Conservation (phyloP, 495 filamentous ascomycete genomes). For the Penicillium coffeae region DNA sequence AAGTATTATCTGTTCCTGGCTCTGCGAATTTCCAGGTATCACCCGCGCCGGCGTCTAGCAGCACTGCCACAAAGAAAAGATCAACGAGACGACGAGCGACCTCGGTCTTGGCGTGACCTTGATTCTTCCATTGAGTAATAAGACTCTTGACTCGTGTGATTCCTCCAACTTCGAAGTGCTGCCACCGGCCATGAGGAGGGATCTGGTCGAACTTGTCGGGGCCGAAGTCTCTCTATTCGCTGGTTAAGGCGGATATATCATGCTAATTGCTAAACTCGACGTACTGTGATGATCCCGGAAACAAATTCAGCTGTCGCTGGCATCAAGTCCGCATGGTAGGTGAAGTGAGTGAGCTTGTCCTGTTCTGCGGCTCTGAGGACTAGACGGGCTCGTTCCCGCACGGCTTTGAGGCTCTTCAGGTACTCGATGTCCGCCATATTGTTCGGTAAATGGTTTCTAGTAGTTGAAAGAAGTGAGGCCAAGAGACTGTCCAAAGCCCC, state of each 20-base stretch:
- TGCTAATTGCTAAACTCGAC: background rate
- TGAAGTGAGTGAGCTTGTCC: slow-evolving; percentile 30
- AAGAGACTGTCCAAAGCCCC: no score
- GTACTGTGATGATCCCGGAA: slow-evolving; percentile 29
- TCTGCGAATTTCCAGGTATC: slow-evolving; percentile 63
- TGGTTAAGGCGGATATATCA: background rate
- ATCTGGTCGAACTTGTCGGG: slow-evolving; percentile 66
- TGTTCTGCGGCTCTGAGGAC: slow-evolving; percentile 31
- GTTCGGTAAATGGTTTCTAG: no score
- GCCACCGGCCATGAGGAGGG: slow-evolving; percentile 81
- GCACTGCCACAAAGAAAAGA: slow-evolving; percentile 83
- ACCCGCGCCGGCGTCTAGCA: slow-evolving; percentile 84
- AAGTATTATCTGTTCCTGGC: slow-evolving; percentile 43
- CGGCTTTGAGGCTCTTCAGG: slow-evolving; percentile 34
- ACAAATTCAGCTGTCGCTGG: slow-evolving; percentile 30
- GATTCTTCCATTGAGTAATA: slow-evolving; percentile 59
- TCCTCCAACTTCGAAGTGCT: slow-evolving; percentile 86
- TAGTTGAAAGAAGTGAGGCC: no score
- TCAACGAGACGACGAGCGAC: slow-evolving; percentile 74
- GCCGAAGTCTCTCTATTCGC: slow-evolving; percentile 73
- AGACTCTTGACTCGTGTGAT: slow-evolving; percentile 69
- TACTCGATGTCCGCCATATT: slow-evolving; percentile 27
- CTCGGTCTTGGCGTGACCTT: slow-evolving; percentile 62
- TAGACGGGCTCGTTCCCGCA: slow-evolving; percentile 29
- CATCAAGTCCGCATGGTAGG: slow-evolving; percentile 28